These are phyloP conservation scores for Hemileccinum impolitum DNA, from an alignment of 768 basidiomycete species.

Conservation along the genomic window DNA sequence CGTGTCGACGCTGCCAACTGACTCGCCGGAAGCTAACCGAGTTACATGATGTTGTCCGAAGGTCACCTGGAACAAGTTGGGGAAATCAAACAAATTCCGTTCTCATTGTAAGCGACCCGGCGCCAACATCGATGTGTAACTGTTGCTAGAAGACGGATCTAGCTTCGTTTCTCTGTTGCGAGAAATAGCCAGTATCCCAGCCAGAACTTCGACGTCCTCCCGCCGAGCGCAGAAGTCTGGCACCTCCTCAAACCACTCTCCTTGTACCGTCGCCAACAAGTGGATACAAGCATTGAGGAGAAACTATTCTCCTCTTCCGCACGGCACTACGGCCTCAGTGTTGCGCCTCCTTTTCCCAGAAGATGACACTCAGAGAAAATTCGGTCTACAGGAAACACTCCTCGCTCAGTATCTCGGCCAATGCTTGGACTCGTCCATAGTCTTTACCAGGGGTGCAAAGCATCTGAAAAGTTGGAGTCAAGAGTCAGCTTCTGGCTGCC, in stretches of 20 bases:
- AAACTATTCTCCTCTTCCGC: conserved; percentile 47
- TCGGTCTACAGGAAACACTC: conserved; percentile 65
- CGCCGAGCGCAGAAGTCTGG: conserved; percentile 5
- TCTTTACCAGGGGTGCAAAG: conserved; percentile 22
- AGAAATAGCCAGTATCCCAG: conserved; percentile 37
- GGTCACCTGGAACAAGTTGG: neutral
- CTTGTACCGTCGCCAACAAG: conserved; percentile 37
- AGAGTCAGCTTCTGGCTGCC: conserved; percentile 54
- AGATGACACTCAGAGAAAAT: conserved; percentile 67
- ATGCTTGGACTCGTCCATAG: conserved; percentile 40
- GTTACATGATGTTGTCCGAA: too few relatives aligned
- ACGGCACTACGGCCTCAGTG: conserved; percentile 53
- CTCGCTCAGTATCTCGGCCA: conserved; percentile 52
- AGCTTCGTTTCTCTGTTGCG: conserved; percentile 52
- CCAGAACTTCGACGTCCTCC: conserved; percentile 17
- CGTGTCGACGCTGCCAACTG: too few relatives aligned
- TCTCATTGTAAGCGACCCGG: conserved; percentile 40
- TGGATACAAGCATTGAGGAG: conserved; percentile 45
- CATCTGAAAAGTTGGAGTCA: conserved; percentile 38
- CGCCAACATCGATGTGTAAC: neutral
- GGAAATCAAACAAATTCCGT: conserved; percentile 31
- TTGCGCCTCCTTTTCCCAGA: conserved; percentile 85
- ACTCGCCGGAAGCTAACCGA: too few relatives aligned
- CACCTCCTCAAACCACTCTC: conserved; percentile 27
- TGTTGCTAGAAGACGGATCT: conserved; percentile 3